Base-by-base conservation (phyloP, 2,329 filamentous ascomycete species). In the Aspergillus quadrilineatus region DNA sequence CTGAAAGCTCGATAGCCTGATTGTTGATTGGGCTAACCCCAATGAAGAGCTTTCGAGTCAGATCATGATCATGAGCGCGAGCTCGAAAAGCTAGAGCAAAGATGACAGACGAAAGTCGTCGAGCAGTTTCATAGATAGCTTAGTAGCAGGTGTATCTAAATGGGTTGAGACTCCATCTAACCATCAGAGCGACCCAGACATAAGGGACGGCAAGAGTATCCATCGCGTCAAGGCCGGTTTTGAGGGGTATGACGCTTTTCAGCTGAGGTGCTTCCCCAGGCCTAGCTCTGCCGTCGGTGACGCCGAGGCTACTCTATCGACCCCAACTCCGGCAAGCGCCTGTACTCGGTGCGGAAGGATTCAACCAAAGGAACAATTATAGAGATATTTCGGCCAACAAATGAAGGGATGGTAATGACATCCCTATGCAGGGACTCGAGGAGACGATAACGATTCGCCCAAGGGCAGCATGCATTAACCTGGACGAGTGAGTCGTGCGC, bases 351-450 rank as follows among this genome's bases (percentile, higher is more conserved):
- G 12, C 26, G 28, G 22, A 28, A 34, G 22, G 22, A 28, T 39
- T 8, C 46, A 37, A 29, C 30, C 10, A 29, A 54, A 28, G 30
- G 8, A 28, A 17, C 34, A 22, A 32, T 32, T 10, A 12, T 36
- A 37, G 49, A 46, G 29, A 39, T 22, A 12, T 22, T 53, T 22
- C 41, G 26, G 32, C 17, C 3, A n/a, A 41, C 26, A 22, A 28
- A 12, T 37, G 14, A 54, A 57, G 56, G 60, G 59, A 53, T 51
- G 47, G 28, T 42, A 57, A 52, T 57, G 50, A 37, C 41, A 58
- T 54, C 60, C 57, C 59, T 60, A 42, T 58, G 41, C 57, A 59
- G 52, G 57, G 53, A 44, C 45, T 36, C 12, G 41, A 36, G 22
- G 53, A 48, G 30, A 30, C 53, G 47, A 54, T 53, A 59, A 57